phyloP scores from a whole-genome alignment of 2,329 filamentous ascomycete genomes.

The Keithomyces neogunnii region DNA sequence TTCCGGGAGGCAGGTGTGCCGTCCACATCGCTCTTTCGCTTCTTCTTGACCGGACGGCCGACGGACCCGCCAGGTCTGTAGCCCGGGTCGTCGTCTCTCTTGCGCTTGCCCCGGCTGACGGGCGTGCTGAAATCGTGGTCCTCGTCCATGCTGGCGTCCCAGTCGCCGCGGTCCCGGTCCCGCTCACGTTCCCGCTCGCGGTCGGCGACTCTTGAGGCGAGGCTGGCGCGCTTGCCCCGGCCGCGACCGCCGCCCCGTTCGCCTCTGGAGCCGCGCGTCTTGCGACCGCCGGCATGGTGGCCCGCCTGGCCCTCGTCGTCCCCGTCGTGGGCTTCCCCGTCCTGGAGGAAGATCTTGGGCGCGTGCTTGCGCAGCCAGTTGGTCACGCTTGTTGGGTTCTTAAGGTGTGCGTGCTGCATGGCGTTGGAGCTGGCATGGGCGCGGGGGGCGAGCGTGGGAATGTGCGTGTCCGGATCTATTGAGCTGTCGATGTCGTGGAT shows the following conservation, averaged over 20 bases:
- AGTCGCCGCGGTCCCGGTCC: conserved; percentile 16
- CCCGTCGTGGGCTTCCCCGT: conserved; percentile 39
- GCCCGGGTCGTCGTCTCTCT: conserved; percentile 51
- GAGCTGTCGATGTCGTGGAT: conserved; percentile 53
- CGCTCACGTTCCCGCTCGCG: conserved; percentile 7
- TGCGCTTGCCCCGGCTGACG: conserved; percentile 33
- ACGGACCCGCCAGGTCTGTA: conserved; percentile 51
- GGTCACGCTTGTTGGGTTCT: conserved; percentile 85
- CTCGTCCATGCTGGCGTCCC: conserved; percentile 32
- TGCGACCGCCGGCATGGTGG: conserved; percentile 21
- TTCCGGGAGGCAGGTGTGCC: conserved; percentile 26
- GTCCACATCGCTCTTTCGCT: conserved; percentile 46
- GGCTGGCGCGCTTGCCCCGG: conserved; percentile 25
- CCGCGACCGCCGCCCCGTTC: conserved; percentile 22
- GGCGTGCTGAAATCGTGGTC: conserved; percentile 24
- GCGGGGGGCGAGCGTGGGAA: conserved; percentile 44
- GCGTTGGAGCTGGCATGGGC: conserved; percentile 28
- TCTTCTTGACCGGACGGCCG: conserved; percentile 46
- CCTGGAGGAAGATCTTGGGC: conserved; percentile 77
- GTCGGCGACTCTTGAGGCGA: conserved; percentile 13
- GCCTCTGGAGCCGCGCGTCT: conserved; percentile 20
- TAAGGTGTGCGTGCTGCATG: conserved; percentile 31
- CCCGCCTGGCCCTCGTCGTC: conserved; percentile 28
- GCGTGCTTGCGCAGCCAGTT: conserved; percentile 88
- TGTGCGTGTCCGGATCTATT: conserved; percentile 33